phyloP scores from a whole-genome alignment of 2,329 filamentous ascomycete species.

The Botrytis cinerea region DNA sequence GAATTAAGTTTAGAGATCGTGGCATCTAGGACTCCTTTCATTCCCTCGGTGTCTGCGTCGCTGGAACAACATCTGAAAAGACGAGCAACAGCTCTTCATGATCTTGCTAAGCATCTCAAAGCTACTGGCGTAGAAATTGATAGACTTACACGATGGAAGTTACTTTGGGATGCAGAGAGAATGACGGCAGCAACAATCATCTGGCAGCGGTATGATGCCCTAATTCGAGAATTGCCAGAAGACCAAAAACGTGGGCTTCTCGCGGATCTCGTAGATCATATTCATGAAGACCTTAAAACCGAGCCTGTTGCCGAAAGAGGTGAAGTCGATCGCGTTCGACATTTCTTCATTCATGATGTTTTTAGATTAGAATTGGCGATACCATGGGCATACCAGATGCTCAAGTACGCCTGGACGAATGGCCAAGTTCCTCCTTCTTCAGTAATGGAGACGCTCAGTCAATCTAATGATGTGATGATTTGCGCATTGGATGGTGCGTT shows the following conservation, averaged over 20 bases:
- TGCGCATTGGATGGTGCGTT: slow-evolving; percentile 63
- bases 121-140: slow-evolving; percentile 67
- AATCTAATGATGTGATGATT: slow-evolving; percentile 75
- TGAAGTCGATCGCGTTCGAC: slow-evolving; percentile 78
- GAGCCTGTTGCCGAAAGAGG: slow-evolving; percentile 62
- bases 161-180: slow-evolving; percentile 91
- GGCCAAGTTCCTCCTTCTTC: slow-evolving; percentile 56
- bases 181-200: slow-evolving; percentile 76
- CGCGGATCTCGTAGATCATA: slow-evolving; percentile 71
- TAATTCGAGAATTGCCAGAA: slow-evolving; percentile 58
- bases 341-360: slow-evolving; percentile 82
- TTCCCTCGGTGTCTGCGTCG: slow-evolving; percentile 71
- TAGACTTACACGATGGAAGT: slow-evolving; percentile 69
- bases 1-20: slow-evolving; percentile 80
- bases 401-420: slow-evolving; percentile 71
- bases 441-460: slow-evolving; percentile 44
- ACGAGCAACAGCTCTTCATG: slow-evolving; percentile 71
- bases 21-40: slow-evolving; percentile 71
- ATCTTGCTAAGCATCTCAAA: slow-evolving; percentile 71
- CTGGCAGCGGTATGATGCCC: slow-evolving; percentile 78
- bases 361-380: slow-evolving; percentile 72
- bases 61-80: slow-evolving; percentile 78
- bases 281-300: slow-evolving; percentile 75
- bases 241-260: slow-evolving; percentile 70
- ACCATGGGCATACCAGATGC: slow-evolving; percentile 75